Base-by-base conservation (phyloP, 2,329 filamentous ascomycete species). In the Sphaceloma murrayae region DNA sequence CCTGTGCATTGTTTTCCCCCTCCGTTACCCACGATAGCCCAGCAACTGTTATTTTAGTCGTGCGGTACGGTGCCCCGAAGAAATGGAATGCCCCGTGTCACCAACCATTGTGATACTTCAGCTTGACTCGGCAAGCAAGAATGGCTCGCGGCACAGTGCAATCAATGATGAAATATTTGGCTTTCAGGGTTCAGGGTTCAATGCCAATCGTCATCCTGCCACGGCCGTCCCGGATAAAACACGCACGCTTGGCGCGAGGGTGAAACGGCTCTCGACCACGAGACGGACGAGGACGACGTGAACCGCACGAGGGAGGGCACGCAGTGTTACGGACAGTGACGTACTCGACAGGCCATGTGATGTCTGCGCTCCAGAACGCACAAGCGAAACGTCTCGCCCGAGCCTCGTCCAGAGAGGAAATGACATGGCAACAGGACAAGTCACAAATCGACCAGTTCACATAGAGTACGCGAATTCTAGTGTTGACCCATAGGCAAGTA, bases 171-270 rank as follows among this genome's bases (percentile, higher is more conserved):
- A n/a, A n/a, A 40, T 40, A 26, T 16, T 40, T 19, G 36, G 19
- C 22, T 29, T 40, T 40, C 36, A 40, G 36, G 36, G 36, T 40
- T 40, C 24, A 40, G 33, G 18, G 22, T 29, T 40, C 30, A n/a
- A n/a, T n/a, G n/a, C n/a, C n/a, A n/a, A n/a, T 26, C 36, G 36
- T 40, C 36, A 40, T 40, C 36, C 22, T 26, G 24, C 19, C 36
- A 6, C 27, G n/a, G 2, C 30, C 30, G 36, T 27, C 36, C 36
- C 36, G 24, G 36, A 17, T 26, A 13, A 40, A n/a, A n/a, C 36
- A 26, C 36, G 36, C 36, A 40, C 27, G 30, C 36, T 40, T 40
- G 36, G 36, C 36, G 22, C 14, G 30, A 19, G 16, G 18, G 11
- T 29, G 22, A 40, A 16, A 14, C n/a, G n/a, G n/a, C n/a, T n/a